Percentiles rank a stretch among this genome's conserved stretches.
phyloP scores from a whole-genome alignment of 106 monocot genomes.

The Dioscorea dumetorum region DNA sequence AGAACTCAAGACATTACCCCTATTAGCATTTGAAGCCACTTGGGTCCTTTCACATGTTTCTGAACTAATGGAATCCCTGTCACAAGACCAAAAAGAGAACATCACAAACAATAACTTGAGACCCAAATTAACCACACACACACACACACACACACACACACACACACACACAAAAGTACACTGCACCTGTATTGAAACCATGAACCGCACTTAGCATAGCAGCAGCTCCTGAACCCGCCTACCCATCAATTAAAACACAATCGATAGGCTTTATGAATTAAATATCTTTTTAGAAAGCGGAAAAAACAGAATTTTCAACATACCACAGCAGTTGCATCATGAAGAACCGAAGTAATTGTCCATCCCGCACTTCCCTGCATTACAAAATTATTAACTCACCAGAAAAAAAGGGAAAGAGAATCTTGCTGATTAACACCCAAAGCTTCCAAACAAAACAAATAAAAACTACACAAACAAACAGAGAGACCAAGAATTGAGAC shows the following conservation, averaged over 20 bases:
- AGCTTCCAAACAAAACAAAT: background rate
- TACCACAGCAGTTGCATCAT: slow-evolving; percentile 77
- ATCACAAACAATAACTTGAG: background rate
- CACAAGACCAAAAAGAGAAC: background rate
- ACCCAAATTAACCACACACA: background rate
- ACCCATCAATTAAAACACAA: slow-evolving; percentile 1
- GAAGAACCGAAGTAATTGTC: slow-evolving; percentile 66
- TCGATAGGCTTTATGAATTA: background rate
- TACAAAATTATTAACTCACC: background rate
- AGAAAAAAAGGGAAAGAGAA: background rate
- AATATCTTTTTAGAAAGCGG: background rate
- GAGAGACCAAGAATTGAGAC: slow-evolving; percentile 1
- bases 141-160: background rate
- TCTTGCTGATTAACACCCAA: background rate
- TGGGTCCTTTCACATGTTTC: slow-evolving; percentile 74
- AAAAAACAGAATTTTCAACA: slow-evolving; percentile 14
- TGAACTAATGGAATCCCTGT: slow-evolving; percentile 71
- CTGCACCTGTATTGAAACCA: slow-evolving; percentile 70
- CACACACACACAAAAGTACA: too few relatives aligned
- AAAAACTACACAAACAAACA: background rate
- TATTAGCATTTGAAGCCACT: slow-evolving; percentile 49
- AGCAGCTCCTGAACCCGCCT: slow-evolving; percentile 81
- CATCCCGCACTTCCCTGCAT: slow-evolving; percentile 54
- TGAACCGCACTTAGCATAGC: slow-evolving; percentile 69
- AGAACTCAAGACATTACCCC: slow-evolving; percentile 42